Percentiles rank a stretch among this genome's conserved stretches.
Conservation (phyloP, 2,329 filamentous ascomycete species). For the Penicillium nordicum region DNA sequence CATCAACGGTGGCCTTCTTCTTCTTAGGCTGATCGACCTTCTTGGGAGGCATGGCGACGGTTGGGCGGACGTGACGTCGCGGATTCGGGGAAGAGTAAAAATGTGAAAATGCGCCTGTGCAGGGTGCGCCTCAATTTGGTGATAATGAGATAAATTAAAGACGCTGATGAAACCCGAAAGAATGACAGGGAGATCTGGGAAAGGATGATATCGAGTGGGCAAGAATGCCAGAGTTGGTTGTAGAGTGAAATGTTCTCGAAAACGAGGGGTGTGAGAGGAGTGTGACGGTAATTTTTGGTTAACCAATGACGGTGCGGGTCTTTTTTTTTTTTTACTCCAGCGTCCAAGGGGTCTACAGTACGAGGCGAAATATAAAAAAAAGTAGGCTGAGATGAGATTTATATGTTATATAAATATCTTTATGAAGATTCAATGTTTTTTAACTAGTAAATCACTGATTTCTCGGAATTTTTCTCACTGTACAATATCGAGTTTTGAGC, state of each 20-base stretch:
- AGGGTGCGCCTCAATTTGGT: constrained; percentile 8
- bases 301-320: constrained; percentile 10
- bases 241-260: constrained; percentile 6
- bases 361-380: not conserved
- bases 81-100: constrained; percentile 14
- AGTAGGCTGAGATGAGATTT: not conserved
- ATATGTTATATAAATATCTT: not conserved
- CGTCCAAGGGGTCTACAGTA: not conserved
- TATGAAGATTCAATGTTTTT: not conserved
- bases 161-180: constrained; percentile 19
- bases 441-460: not conserved
- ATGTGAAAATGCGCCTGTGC: constrained; percentile 16
- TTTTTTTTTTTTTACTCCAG: not conserved
- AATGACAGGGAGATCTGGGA: constrained; percentile 7
- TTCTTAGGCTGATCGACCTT: constrained; percentile 47
- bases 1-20: constrained; percentile 62
- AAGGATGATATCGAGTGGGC: constrained; percentile 9
- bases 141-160: constrained; percentile 7
- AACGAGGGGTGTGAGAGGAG: constrained; percentile 9
- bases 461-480: not conserved
- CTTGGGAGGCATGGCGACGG: constrained; percentile 48
- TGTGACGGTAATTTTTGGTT: constrained; percentile 11
- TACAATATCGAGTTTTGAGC: not conserved
- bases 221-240: constrained; percentile 6
- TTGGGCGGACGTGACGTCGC: constrained; percentile 16